These are phyloP conservation scores for Lanmaoa rubissima DNA, from an alignment of 768 basidiomycete genomes.

Conservation along the genomic window DNA sequence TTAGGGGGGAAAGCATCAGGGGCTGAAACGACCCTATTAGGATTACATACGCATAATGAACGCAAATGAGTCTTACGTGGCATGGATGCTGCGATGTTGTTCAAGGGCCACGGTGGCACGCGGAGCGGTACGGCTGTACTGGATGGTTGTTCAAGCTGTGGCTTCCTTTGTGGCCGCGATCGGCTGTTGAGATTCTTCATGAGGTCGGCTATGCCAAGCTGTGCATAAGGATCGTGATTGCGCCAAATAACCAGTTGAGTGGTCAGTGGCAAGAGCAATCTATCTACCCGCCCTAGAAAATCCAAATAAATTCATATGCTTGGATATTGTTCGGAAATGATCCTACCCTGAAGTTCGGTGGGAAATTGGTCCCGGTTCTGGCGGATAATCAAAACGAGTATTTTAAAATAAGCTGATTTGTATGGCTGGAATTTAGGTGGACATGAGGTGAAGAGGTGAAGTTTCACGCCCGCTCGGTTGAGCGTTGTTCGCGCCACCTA, in stretches of 20 bases:
- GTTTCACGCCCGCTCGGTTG: conserved; percentile 38
- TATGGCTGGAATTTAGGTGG: conserved; percentile 36
- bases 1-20: conserved; percentile 36
- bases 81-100: conserved; percentile 32
- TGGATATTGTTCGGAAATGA: not conserved
- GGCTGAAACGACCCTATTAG: conserved; percentile 30
- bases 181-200: conserved; percentile 18
- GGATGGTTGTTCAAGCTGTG: conserved; percentile 18
- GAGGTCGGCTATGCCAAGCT: conserved; percentile 35
- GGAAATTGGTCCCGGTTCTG: conserved; percentile 31
- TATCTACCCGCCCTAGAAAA: conserved; percentile 29
- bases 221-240: conserved; percentile 30
- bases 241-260: conserved; percentile 31
- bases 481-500: conserved; percentile 52
- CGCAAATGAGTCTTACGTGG: conserved; percentile 32
- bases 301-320: conserved; percentile 4
- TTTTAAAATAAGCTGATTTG: conserved; percentile 50
- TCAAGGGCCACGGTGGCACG: conserved; percentile 26
- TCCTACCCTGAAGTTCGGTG: conserved; percentile 27
- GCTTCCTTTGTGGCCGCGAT: conserved; percentile 15
- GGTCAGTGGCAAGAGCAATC: conserved; percentile 34
- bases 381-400: conserved; percentile 42
- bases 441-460: conserved; percentile 48
- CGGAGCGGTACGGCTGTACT: conserved; percentile 11
- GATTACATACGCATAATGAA: not conserved